A percentile compares a stretch with the other conserved stretches of the same genome.
Evolutionary conservation across 1,284 basidiomycete genomes (phyloP).

Genomic region (Binderoboletus segoi): DNA sequence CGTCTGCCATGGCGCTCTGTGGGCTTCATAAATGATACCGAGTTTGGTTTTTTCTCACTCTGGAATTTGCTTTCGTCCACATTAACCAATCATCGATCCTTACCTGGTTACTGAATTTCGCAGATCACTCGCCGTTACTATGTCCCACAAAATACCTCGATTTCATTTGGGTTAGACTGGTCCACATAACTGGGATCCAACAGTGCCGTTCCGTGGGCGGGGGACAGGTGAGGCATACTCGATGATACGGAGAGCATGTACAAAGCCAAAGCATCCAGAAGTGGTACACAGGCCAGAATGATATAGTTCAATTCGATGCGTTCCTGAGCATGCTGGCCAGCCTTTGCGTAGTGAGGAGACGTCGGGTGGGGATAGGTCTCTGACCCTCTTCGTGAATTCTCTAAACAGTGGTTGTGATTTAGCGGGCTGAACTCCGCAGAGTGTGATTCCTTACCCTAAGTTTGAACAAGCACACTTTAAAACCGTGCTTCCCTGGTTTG

Average conservation of each 20-base stretch:
- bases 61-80: too few species aligned
- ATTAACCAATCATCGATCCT: too few species aligned
- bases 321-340: neutral
- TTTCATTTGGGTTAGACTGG: too few species aligned
- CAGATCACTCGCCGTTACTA: too few species aligned
- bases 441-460: constrained; percentile 22
- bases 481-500: constrained; percentile 21
- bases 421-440: neutral
- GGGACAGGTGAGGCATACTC: too few species aligned
- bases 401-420: constrained; percentile 20
- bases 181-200: too few species aligned
- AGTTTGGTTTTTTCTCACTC: too few species aligned
- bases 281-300: neutral
- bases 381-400: constrained; percentile 27
- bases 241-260: too few species aligned
- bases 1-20: too few species aligned
- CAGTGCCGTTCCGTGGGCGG: too few species aligned
- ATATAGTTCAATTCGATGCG: neutral
- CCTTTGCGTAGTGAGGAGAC: neutral
- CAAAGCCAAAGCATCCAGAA: neutral
- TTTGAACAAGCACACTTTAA: constrained; percentile 34
- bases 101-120: too few species aligned
- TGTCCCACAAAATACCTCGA: too few species aligned
- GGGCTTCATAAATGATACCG: neutral
- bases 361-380: neutral